Base-by-base conservation (phyloP, 2,329 filamentous ascomycete genomes). In the Diaporthe caulivora region DNA sequence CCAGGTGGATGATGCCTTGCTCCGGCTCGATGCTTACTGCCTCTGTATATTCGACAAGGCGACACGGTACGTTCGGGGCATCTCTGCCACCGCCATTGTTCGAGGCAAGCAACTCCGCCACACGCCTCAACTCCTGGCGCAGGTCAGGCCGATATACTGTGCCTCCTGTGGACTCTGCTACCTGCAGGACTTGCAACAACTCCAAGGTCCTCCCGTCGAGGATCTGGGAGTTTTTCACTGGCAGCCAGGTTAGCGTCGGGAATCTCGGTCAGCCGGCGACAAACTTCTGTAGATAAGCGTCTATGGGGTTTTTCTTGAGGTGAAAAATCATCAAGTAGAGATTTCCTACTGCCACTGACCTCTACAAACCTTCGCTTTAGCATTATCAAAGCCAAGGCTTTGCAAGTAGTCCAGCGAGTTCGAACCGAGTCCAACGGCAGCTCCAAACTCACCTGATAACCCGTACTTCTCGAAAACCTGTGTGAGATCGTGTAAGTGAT, bases 311-410 rank as follows among this genome's bases (percentile, higher is more conserved):
- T 44, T 4, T 18, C 24, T 18, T 51, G 37, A 15, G 21, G 15
- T 26, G 18, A 26, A 18, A 7, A n/a, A 2, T 9, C 5, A 13
- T 21, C 21, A 37, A 40, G 21, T 51, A 37, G 29, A 3, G 37
- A 7, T 34, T 6, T 13, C 3, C 1, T 47, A 6, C 24, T 31
- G 15, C 3, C 15, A 37, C 62, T 65, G 8, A 65, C 62, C 7
- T 65, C 31, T 51, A 37, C 62, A 65, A 26, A 65, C 18, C 31
- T 40, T 65, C 6, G 62, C 62, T 53, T 44, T 65, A 13, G 29
- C 47, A 18, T 18, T 65, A n/a, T 65, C 44, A 53, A 65, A 65
- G 21, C 62, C 62, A 31, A 65, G 62, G 47, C 44, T 65, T 65
- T 65, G 62, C 47, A 65, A 26, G 29, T 65, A 65, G 1, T 65